Evolutionary conservation across 2,329 filamentous ascomycete species (phyloP).

Genomic region (Fusarium abutilonis): DNA sequence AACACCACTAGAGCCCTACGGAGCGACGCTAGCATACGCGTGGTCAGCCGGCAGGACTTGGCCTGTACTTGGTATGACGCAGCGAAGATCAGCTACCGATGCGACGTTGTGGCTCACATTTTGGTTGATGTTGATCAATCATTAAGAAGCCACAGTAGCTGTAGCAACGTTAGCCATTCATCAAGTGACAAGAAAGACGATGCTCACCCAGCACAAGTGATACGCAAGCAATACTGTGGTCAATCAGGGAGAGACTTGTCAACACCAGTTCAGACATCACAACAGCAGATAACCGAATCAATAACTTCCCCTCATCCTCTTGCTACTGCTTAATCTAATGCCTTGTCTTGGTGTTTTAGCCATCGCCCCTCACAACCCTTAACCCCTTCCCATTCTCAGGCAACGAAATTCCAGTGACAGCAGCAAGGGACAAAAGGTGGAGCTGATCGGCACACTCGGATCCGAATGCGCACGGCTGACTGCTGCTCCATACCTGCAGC

Average conservation of each 20-base stretch:
- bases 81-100: constrained; percentile 26
- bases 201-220: constrained; percentile 1
- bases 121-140: constrained; percentile 9
- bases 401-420: constrained; percentile 27
- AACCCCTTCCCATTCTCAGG: constrained; percentile 1
- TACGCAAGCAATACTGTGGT: constrained; percentile 10
- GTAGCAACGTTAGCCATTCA: constrained; percentile 17
- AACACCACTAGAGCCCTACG: constrained; percentile 27
- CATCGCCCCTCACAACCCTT: constrained; percentile 4
- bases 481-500: too few species aligned
- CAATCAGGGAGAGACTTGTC: constrained; percentile 1
- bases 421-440: constrained; percentile 2
- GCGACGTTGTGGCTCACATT: constrained; percentile 20
- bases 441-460: constrained; percentile 32
- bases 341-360: constrained; percentile 2
- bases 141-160: constrained; percentile 19
- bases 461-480: constrained; percentile 15
- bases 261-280: constrained; percentile 4
- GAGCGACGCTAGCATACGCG: constrained; percentile 26
- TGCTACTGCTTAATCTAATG: neutral
- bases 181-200: constrained; percentile 8
- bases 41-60: constrained; percentile 38
- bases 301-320: neutral
- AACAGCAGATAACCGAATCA: neutral
- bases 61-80: constrained; percentile 36